Percentiles rank a stretch among this genome's conserved stretches.
Evolutionary conservation across 345 rosid species (phyloP).

Genomic region (Citrus unshiu): DNA sequence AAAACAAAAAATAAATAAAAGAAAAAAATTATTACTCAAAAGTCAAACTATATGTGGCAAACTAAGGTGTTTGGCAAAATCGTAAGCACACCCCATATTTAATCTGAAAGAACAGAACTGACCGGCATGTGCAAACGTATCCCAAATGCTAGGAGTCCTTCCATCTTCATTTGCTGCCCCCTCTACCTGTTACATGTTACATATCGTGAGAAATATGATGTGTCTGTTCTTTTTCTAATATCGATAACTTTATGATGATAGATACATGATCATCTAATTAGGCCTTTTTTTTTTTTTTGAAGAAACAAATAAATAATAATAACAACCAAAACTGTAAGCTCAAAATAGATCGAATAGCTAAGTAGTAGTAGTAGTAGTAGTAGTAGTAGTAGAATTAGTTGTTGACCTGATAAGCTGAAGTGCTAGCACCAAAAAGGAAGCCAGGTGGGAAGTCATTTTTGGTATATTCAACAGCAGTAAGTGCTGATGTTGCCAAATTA

Average conservation of each 20-base stretch:
- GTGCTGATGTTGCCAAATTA: not conserved
- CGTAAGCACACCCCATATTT: not conserved
- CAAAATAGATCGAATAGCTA: not conserved
- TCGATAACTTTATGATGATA: too few relatives aligned
- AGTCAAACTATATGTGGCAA: not conserved
- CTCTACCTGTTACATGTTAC: constrained; percentile 26
- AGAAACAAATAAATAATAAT: too few relatives aligned
- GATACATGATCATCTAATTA: not conserved
- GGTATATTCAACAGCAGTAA: not conserved
- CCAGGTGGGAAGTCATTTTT: constrained; percentile 22
- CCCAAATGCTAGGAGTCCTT: constrained; percentile 43
- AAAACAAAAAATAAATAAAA: not conserved
- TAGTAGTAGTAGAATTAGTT: not conserved
- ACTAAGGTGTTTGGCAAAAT: not conserved
- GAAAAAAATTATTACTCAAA: too few relatives aligned
- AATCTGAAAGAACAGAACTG: not conserved
- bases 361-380: not conserved
- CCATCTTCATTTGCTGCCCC: constrained; percentile 48
- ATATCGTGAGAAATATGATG: not conserved
- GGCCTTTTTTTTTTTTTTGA: not conserved
- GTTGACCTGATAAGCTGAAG: constrained; percentile 24
- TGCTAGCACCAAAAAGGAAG: constrained; percentile 21
- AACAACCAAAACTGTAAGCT: not conserved
- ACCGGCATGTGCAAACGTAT: constrained; percentile 35
- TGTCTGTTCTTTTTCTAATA: not conserved